Evolutionary conservation across 441 rosid species (phyloP), one percentile per base, ranked within the genome.

Genomic region (Erodium trifolium): DNA sequence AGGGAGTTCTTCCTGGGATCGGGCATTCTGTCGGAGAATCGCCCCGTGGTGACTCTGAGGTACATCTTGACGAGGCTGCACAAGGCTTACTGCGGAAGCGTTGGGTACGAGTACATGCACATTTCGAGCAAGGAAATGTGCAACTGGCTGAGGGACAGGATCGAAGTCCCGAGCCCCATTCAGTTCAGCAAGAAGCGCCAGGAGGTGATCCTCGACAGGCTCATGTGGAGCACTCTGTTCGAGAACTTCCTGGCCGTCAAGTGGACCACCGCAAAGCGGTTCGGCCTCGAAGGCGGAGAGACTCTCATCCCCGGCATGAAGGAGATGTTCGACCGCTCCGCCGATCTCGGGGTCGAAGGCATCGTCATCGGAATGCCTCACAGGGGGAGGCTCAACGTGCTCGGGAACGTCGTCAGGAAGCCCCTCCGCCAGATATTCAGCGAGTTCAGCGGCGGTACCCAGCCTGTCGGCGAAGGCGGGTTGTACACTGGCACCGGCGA

Each of bases 341-440:
- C 66, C 0, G 97, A 90, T 81, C 97, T 94, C 4, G 99, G 98
- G 45, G 98, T 94, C 2, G 99, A 90, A 86, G 89, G 89, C 81
- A 96, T 76, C 3, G 37, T 34, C 37, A 34, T 34, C 5, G 37
- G 37, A 34, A 34, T 34, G 37, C 37, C 37, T 2, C 98, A 94
- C 62, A 90, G 99, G 80, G 99, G 99, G 78, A 89, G 99, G 72
- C 65, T 94, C 69, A 94, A 94, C 79, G 98, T 94, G 49, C 76
- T 94, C 39, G 98, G 98, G 69, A 94, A 94, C 77, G 98, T 94
- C 79, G 96, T 94, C 70, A 77, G 97, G 69, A 92, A 90, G 77
- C 97, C 99, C 27, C 89, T 92, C 16, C 88, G 91, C 67, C 98
- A 94, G 70, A 92, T 94, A 67, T 94, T 92, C 74, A 75, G 78